phyloP scores from a whole-genome alignment of 169 alveolate genomes.

The Plasmodium relictum region DNA sequence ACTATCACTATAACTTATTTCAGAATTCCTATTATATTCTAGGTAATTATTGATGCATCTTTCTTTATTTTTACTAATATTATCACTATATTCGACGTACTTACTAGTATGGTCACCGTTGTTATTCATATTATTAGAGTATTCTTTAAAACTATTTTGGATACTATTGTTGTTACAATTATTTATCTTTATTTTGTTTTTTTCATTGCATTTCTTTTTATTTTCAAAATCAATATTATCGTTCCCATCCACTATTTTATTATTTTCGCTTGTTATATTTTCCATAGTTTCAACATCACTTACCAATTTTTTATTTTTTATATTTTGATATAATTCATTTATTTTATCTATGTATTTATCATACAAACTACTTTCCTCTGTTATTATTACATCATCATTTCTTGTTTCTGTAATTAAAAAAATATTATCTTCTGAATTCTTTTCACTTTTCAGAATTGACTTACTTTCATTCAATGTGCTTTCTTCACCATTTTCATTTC shows the following conservation, averaged over 20 bases:
- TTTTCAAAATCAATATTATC: not conserved
- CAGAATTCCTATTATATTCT: too few relatives aligned
- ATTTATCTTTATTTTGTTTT: not conserved
- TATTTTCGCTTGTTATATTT: not conserved
- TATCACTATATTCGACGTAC: too few relatives aligned
- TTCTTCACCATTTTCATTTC: not conserved
- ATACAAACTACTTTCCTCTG: slow-evolving; percentile 37
- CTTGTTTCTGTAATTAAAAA: not conserved
- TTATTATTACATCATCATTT: not conserved
- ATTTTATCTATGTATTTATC: slow-evolving; percentile 69
- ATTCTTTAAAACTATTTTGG: not conserved
- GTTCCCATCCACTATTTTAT: not conserved
- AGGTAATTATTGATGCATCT: too few relatives aligned
- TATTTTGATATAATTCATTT: slow-evolving; percentile 49
- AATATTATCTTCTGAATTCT: not conserved
- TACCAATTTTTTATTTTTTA: slow-evolving; percentile 57
- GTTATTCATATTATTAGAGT: not conserved
- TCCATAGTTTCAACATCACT: slow-evolving; percentile 22
- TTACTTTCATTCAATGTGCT: not conserved
- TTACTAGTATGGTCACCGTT: not conserved
- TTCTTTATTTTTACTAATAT: too few relatives aligned
- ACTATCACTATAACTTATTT: too few relatives aligned
- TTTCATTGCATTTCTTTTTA: not conserved
- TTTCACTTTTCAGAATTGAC: not conserved
- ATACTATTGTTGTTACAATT: not conserved